These are phyloP conservation scores for Cicer arietinum DNA, from an alignment of 306 rosid species.

Conservation along the genomic window DNA sequence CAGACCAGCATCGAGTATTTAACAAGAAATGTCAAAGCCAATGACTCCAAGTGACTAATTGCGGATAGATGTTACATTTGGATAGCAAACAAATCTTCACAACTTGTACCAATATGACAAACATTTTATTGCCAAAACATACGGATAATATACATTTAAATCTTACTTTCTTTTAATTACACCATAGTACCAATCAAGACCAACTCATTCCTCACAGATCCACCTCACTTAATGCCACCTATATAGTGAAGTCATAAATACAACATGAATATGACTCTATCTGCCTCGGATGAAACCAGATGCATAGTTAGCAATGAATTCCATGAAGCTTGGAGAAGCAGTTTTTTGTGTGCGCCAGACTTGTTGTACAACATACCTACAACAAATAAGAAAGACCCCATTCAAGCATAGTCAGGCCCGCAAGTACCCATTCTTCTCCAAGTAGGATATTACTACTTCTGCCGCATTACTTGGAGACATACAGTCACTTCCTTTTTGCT, in stretches of 20 bases:
- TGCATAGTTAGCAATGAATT: slow-evolving; percentile 58
- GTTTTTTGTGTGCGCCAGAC: slow-evolving; percentile 32
- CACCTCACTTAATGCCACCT: slow-evolving; percentile 26
- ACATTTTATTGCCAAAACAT: not conserved
- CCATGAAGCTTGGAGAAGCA: slow-evolving; percentile 48
- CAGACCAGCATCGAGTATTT: not conserved
- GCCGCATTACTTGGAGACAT: slow-evolving; percentile 62
- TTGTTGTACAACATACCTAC: slow-evolving; percentile 16
- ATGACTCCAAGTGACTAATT: not conserved
- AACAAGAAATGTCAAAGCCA: not conserved
- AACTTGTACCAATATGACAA: not conserved
- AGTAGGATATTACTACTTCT: slow-evolving; percentile 63
- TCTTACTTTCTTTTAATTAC: not conserved
- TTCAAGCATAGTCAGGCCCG: slow-evolving; percentile 54
- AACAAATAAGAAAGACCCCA: slow-evolving; percentile 32
- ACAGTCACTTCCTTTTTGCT: slow-evolving; percentile 56
- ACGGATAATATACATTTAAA: slow-evolving; percentile 9
- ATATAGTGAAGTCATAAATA: slow-evolving; percentile 19
- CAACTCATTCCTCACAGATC: slow-evolving; percentile 23
- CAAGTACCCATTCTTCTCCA: slow-evolving; percentile 77
- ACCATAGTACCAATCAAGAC: slow-evolving; percentile 24
- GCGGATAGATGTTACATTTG: not conserved
- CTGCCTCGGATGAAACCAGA: slow-evolving; percentile 14
- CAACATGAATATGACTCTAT: not conserved
- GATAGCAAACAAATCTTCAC: slow-evolving; percentile 8